phyloP scores from a whole-genome alignment of 257 asterid genomes.

The Capsicum chinense region DNA sequence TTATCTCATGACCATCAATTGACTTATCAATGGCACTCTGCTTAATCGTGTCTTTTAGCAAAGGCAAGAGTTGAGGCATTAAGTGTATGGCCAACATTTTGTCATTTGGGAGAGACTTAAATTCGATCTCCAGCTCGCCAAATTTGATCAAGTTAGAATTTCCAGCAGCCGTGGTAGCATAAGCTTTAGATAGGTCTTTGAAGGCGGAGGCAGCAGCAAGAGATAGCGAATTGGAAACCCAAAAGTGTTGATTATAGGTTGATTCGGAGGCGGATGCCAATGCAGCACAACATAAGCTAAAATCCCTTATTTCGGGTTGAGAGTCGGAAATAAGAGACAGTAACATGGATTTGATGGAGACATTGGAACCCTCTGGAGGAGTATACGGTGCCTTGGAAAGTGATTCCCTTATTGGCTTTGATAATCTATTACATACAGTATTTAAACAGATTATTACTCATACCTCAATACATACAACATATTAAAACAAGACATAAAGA shows the following conservation, averaged over 20 bases:
- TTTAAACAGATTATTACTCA: background rate
- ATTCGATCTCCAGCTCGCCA: conserved; percentile 61
- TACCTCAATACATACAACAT: too few relatives aligned
- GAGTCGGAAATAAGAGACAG: conserved; percentile 47
- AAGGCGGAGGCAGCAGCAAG: conserved; percentile 55
- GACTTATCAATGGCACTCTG: conserved; percentile 74
- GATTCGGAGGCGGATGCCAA: conserved; percentile 68
- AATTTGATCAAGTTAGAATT: conserved; percentile 48
- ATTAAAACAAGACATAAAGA: background rate
- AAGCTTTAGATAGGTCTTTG: conserved; percentile 49
- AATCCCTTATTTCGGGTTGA: conserved; percentile 48
- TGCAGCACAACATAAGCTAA: conserved; percentile 72
- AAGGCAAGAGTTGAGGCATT: conserved; percentile 64
- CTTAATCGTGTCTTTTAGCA: conserved; percentile 63
- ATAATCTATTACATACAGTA: conserved; percentile 44
- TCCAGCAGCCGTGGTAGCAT: conserved; percentile 38
- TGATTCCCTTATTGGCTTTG: conserved; percentile 47
- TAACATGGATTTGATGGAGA: conserved; percentile 70
- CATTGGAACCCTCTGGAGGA: conserved; percentile 58
- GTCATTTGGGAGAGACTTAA: conserved; percentile 51
- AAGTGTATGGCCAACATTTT: conserved; percentile 66
- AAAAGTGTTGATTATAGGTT: conserved; percentile 59
- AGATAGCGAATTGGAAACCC: conserved; percentile 70
- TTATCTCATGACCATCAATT: conserved; percentile 60
- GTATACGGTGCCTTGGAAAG: conserved; percentile 57